phyloP scores from a whole-genome alignment of 2,329 filamentous ascomycete genomes.

The Neopestalotiopsis sp. region DNA sequence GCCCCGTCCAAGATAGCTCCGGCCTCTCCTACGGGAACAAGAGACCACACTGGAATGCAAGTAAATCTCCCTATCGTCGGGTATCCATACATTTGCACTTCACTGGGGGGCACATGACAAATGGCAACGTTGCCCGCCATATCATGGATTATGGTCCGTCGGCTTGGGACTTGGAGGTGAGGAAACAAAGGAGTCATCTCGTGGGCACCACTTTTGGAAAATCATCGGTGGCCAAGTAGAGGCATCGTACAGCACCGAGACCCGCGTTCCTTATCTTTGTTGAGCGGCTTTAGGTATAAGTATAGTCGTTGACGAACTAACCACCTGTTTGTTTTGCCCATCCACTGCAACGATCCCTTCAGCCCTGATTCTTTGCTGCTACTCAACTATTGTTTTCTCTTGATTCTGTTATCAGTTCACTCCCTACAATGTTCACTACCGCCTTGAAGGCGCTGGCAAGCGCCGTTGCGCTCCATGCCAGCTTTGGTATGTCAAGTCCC shows the following conservation, averaged over 20 bases:
- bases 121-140: constrained; percentile 7
- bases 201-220: background rate
- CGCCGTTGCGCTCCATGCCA: constrained; percentile 5
- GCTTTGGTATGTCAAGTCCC: constrained; percentile 11
- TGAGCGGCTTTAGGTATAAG: background rate
- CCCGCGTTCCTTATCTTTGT: background rate
- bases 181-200: background rate
- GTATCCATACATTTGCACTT: background rate
- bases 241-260: background rate
- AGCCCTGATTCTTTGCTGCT: background rate
- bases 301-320: background rate
- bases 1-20: background rate
- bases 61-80: background rate
- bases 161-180: background rate
- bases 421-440: constrained; percentile 7
- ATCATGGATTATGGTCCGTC: background rate
- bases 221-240: background rate
- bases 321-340: background rate
- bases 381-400: background rate
- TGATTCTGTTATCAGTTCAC: background rate
- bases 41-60: background rate
- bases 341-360: background rate
- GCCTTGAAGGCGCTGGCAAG: constrained; percentile 10
- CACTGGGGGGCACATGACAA: constrained; percentile 3
- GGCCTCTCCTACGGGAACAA: background rate